These are phyloP conservation scores for Trichoderma sp. DNA, from an alignment of 2,329 filamentous ascomycete genomes.

Conservation along the genomic window DNA sequence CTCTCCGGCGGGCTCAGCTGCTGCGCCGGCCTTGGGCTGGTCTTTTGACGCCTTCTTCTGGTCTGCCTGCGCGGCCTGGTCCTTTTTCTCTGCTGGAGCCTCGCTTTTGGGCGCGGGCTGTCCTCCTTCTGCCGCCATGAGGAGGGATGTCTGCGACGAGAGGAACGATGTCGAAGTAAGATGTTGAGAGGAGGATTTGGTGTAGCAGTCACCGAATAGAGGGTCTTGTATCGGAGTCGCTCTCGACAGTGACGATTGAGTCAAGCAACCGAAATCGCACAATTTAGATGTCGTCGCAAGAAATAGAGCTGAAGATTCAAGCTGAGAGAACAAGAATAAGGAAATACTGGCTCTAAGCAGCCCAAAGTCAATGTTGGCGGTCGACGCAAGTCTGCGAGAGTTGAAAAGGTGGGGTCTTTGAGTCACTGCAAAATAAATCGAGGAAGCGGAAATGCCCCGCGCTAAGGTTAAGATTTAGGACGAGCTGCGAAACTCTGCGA, in stretches of 20 bases:
- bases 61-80: conserved; percentile 24
- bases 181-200: neutral
- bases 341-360: neutral
- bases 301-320: neutral
- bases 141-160: neutral
- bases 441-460: conserved; percentile 39
- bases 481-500: conserved; percentile 6
- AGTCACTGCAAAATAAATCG: conserved; percentile 42
- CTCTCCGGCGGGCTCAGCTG: conserved; percentile 37
- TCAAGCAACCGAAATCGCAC: neutral
- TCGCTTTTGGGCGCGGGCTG: conserved; percentile 38
- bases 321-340: neutral
- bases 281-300: neutral
- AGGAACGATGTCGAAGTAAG: neutral
- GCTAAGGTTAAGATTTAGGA: conserved; percentile 34
- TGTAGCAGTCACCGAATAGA: neutral
- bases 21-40: conserved; percentile 26
- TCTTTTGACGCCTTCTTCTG: conserved; percentile 21
- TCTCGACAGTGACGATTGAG: neutral
- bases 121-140: conserved; percentile 42
- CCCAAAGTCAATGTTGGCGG: neutral
- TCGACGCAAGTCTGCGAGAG: conserved; percentile 28
- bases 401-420: conserved; percentile 33
- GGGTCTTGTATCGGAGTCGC: neutral
- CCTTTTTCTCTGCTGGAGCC: conserved; percentile 34